Conservation (phyloP, 371 early-diverging fungal species). For the Rhizopus delemar region DNA sequence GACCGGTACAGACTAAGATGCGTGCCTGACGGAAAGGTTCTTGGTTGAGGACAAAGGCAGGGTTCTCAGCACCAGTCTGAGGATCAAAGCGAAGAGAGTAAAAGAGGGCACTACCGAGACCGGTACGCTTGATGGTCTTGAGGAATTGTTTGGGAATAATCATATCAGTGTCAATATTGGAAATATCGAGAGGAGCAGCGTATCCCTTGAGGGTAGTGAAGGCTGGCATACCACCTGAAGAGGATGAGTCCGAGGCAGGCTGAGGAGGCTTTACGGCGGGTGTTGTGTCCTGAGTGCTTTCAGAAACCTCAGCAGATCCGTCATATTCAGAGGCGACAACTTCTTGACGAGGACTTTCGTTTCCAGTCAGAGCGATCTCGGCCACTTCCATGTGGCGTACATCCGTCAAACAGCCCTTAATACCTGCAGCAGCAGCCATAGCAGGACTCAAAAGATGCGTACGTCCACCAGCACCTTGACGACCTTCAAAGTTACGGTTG, state of each 20-base stretch:
- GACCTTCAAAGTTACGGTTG: slow-evolving; percentile 75
- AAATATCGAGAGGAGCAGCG: slow-evolving; percentile 61
- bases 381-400: slow-evolving; percentile 39
- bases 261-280: slow-evolving; percentile 20
- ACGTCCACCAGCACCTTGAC: slow-evolving; percentile 69
- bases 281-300: slow-evolving; percentile 15
- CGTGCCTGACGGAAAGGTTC: slow-evolving; percentile 54
- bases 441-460: slow-evolving; percentile 59
- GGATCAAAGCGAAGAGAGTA: slow-evolving; percentile 52
- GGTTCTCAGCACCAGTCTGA: slow-evolving; percentile 28
- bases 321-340: slow-evolving; percentile 20
- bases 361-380: slow-evolving; percentile 20
- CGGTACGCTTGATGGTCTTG: slow-evolving; percentile 74
- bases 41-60: slow-evolving; percentile 66
- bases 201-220: slow-evolving; percentile 61
- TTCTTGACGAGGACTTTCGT: slow-evolving; percentile 26
- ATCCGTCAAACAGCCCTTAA: slow-evolving; percentile 50
- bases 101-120: slow-evolving; percentile 64
- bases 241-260: neutral
- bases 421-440: slow-evolving; percentile 55
- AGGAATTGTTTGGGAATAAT: slow-evolving; percentile 77
- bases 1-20: slow-evolving; percentile 64
- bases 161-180: slow-evolving; percentile 74
- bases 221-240: slow-evolving; percentile 55
- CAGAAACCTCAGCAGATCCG: slow-evolving; percentile 5